Evolutionary conservation across 495 filamentous ascomycete genomes (phyloP), one percentile per base, ranked within the genome.

Genomic region (Podospora bellae-mahoneyi): DNA sequence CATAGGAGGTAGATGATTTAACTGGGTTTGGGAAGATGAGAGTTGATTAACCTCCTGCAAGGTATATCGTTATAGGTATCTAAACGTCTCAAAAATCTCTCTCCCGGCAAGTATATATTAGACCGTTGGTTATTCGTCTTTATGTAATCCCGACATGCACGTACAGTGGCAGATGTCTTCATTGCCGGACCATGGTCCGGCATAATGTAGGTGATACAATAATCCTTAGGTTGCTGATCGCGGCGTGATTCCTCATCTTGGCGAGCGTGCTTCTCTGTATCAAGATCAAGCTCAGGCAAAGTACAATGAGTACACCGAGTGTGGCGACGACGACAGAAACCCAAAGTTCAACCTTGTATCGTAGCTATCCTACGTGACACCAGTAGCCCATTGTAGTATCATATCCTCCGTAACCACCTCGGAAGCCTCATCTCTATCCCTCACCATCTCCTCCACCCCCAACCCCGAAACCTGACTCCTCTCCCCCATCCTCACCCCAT

Each of bases 231-330:
- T 69, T 90, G 1, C 72, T 90, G 65, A 81, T 85, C 13, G 83
- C 78, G 72, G 84, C 85, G 0, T 91, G 88, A 88, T 83, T 89
- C 61, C 78, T 88, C 87, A 81, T 91, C 62, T 72, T 87, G 4
- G 73, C 77, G 61, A 91, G 90, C 73, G 84, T 90, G n/a, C 72
- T 89, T 0, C 88, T 86, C 73, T 89, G 87, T 71, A 78, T 78
- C 64, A 91, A 89, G 74, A 79, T 89, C 28, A 91, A 91, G 79
- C 74, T n/a, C 79, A 74, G 6, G 88, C 88, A 10, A 89, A 88
- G 66, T 87, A 89, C 69, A 84, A 85, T 54, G 74, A 84, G 69
- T 90, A 83, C 67, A 77, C 75, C 53, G 87, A 85, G 5, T 86
- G 74, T 64, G 84, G 84, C 19, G 88, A 91, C 19, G 88, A 91